Evolutionary conservation across 495 filamentous ascomycete genomes (phyloP).

Genomic region (Neurospora sp.): DNA sequence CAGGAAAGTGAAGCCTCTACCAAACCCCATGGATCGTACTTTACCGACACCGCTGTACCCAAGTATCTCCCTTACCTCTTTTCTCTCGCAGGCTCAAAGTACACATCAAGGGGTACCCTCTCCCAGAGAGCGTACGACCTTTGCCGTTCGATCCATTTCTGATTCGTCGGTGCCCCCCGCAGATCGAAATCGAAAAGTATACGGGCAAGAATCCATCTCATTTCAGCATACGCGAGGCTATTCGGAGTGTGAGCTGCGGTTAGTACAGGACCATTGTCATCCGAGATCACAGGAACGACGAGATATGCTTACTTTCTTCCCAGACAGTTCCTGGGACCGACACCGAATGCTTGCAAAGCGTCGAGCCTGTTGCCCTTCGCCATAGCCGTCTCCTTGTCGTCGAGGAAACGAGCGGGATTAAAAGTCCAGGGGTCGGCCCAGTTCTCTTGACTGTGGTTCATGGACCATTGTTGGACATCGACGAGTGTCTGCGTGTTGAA

Average conservation of each 20-base stretch:
- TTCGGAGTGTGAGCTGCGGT: background rate
- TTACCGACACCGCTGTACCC: background rate
- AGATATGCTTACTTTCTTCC: constrained; percentile 26
- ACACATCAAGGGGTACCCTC: constrained; percentile 22
- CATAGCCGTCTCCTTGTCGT: constrained; percentile 14
- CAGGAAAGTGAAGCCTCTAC: background rate
- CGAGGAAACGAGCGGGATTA: constrained; percentile 28
- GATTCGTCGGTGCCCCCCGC: constrained; percentile 13
- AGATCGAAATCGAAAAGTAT: constrained; percentile 32
- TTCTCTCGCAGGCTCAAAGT: constrained; percentile 16
- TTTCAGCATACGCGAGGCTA: constrained; percentile 31
- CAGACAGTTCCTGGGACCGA: constrained; percentile 31
- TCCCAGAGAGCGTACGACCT: constrained; percentile 27
- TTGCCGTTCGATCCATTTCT: constrained; percentile 21
- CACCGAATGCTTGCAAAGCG: constrained; percentile 26
- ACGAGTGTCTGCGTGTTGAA: constrained; percentile 22
- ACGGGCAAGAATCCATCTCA: constrained; percentile 32
- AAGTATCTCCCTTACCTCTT: background rate
- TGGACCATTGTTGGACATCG: constrained; percentile 27
- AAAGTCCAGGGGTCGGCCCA: constrained; percentile 28
- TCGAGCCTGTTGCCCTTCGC: constrained; percentile 21
- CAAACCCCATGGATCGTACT: background rate
- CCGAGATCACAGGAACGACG: background rate
- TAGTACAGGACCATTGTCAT: background rate
- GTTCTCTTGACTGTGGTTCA: constrained; percentile 26